phyloP scores from a whole-genome alignment of 116 monocot genomes.

The Posidonia oceanica region DNA sequence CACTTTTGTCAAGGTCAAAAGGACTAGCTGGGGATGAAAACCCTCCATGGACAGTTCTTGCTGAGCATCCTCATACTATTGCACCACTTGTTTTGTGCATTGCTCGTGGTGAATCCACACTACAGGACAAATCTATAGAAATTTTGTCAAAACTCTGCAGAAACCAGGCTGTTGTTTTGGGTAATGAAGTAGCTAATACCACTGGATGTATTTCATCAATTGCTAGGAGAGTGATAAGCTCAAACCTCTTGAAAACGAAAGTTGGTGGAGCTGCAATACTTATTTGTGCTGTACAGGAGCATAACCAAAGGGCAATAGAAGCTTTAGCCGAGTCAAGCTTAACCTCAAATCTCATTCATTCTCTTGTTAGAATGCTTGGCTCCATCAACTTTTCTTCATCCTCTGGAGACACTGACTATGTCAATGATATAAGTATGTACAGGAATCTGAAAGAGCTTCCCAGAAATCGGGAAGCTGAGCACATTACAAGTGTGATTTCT shows the following conservation, averaged over 20 bases:
- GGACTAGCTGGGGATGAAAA: slow-evolving; percentile 25
- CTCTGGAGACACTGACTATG: slow-evolving; percentile 16
- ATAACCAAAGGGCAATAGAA: slow-evolving; percentile 46
- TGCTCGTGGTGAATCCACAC: slow-evolving; percentile 37
- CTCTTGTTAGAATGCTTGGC: slow-evolving; percentile 59
- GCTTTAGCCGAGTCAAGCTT: slow-evolving; percentile 49
- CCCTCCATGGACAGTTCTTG: slow-evolving; percentile 57
- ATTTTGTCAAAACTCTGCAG: slow-evolving; percentile 69
- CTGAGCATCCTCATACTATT: slow-evolving; percentile 68
- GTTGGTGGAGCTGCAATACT: slow-evolving; percentile 85
- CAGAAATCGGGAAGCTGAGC: slow-evolving; percentile 38
- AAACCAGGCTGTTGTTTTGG: slow-evolving; percentile 56
- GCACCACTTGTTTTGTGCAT: slow-evolving; percentile 65
- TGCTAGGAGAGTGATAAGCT: slow-evolving; percentile 57
- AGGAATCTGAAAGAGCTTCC: slow-evolving; percentile 35
- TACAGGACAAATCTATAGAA: slow-evolving; percentile 93
- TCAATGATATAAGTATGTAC: slow-evolving; percentile 46
- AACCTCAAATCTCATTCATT: slow-evolving; percentile 50
- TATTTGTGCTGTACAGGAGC: slow-evolving; percentile 68
- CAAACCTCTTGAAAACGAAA: slow-evolving; percentile 43
- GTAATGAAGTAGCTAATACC: slow-evolving; percentile 42
- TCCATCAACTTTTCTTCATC: slow-evolving; percentile 23
- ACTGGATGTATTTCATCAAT: slow-evolving; percentile 69
- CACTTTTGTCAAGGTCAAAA: slow-evolving; percentile 62
- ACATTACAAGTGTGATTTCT: slow-evolving; percentile 55